Base-by-base conservation (phyloP, 75 land plant genomes). In the Isoetes taiwanensis region DNA sequence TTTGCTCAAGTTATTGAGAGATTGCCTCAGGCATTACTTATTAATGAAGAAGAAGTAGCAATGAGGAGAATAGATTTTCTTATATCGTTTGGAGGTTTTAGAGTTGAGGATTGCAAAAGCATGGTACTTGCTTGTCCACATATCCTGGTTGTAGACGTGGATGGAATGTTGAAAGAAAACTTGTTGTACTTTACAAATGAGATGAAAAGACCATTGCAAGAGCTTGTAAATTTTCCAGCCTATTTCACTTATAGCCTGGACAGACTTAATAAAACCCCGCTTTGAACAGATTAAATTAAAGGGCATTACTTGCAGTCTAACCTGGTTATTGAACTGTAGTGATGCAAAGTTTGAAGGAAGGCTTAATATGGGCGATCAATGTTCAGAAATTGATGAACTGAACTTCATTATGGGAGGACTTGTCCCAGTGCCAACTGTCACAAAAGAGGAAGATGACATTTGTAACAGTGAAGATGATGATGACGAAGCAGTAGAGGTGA, bases 101-200 rank as follows among this genome's bases (percentile, higher is more conserved):
- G 71, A 1, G 29, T 62, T 28, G 68, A 74, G 32, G 87, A 86
- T 58, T 67, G 80, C 20, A 77, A 54, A 12, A 60, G 62, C 61
- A 91, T 91, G 88, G 83, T 86, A 24, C 35, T 74, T 9, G 68
- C 64, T 1, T 91, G 94, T 48, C 94, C 97, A 14, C 94, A 86
- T 58, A 41, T 91, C 64, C 76, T 91, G 9, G 97, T 90, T 3
- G 34, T 86, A 58, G 85, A 80, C 63, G 42, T 80, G 17, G 76
- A 76, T 16, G 21, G 50, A 25, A 71, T 73, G 26, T 76, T 90
- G 76, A 78, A 64, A 50, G 52, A 64, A 5, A 82, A 71, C 61
- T 75, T 87, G 41, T 78, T 75, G 6, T 93, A 65, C 61, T 81
- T 86, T 33, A 54, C 58, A 27, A 50, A 20, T 14, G 69, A 71